Percentiles rank a stretch among this genome's conserved stretches.
phyloP scores from a whole-genome alignment of 176 grass and related monocot species.

The Carex myosuroides region DNA sequence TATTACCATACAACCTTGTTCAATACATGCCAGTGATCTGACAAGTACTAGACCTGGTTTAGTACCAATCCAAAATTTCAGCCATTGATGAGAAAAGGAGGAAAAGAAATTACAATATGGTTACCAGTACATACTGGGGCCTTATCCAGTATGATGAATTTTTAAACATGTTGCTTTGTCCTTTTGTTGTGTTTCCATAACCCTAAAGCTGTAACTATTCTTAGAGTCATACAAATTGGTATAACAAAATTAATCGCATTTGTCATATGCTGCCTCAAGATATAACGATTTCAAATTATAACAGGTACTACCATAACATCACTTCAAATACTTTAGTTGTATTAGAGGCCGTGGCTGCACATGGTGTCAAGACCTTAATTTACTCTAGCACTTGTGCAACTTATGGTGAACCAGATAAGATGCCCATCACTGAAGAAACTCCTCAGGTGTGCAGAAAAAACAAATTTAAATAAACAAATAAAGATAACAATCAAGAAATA shows the following conservation, averaged over 20 bases:
- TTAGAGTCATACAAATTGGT: neutral
- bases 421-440: slow-evolving; percentile 96
- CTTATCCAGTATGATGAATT: neutral
- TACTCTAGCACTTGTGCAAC: slow-evolving; percentile 97
- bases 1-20: neutral
- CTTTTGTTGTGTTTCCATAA: neutral
- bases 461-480: neutral
- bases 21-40: neutral
- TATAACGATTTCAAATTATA: neutral
- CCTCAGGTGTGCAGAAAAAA: slow-evolving; percentile 46
- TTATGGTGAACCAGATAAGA: slow-evolving; percentile 88
- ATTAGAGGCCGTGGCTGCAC: slow-evolving; percentile 64
- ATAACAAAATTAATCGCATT: neutral
- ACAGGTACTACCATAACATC: slow-evolving; percentile 95
- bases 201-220: neutral
- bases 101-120: neutral
- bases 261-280: neutral
- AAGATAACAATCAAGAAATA: neutral
- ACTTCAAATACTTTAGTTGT: slow-evolving; percentile 75
- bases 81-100: neutral
- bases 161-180: neutral
- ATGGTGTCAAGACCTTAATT: slow-evolving; percentile 72
- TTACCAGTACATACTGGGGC: neutral
- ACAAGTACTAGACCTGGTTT: neutral
- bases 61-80: neutral